These are phyloP conservation scores for Actinomortierella wolfii DNA, from an alignment of 371 early-diverging fungal species.

Conservation along the genomic window DNA sequence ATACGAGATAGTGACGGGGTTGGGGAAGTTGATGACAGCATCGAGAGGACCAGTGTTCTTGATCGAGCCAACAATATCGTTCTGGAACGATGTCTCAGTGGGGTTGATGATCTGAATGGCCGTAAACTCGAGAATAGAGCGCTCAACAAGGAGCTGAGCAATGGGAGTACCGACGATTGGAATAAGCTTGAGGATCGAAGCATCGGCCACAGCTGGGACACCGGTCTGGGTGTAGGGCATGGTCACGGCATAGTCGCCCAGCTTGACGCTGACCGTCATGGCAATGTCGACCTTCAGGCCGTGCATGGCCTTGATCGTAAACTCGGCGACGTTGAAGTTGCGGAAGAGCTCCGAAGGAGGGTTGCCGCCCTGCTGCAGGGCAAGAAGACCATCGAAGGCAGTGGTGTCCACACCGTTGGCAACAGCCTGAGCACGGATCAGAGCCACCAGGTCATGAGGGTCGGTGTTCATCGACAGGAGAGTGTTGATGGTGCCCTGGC, in stretches of 20 bases:
- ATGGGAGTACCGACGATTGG: slow-evolving; percentile 61
- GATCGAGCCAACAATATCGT: slow-evolving; percentile 57
- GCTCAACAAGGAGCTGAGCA: slow-evolving; percentile 57
- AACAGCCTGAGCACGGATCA: slow-evolving; percentile 54
- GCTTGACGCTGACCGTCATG: slow-evolving; percentile 49
- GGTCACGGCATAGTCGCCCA: slow-evolving; percentile 55
- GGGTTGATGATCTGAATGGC: slow-evolving; percentile 48
- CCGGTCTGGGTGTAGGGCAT: slow-evolving; percentile 53
- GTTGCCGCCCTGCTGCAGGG: slow-evolving; percentile 46
- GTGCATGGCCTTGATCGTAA: slow-evolving; percentile 55
- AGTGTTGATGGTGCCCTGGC: slow-evolving; percentile 31
- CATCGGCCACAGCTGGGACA: slow-evolving; percentile 51
- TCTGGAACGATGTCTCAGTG: slow-evolving; percentile 50
- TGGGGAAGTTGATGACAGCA: slow-evolving; percentile 62
- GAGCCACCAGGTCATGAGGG: slow-evolving; percentile 21
- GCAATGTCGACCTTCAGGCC: slow-evolving; percentile 55
- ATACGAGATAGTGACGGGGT: slow-evolving; percentile 56
- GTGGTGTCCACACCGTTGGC: slow-evolving; percentile 49
- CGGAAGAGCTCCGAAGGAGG: slow-evolving; percentile 47
- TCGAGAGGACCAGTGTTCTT: slow-evolving; percentile 60
- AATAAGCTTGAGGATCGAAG: slow-evolving; percentile 50
- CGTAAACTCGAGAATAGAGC: slow-evolving; percentile 50
- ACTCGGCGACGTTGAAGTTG: slow-evolving; percentile 53
- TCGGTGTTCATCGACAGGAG: slow-evolving; percentile 37
- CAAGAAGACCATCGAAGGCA: slow-evolving; percentile 53